Conservation (phyloP, 2,329 filamentous ascomycete species). For the Exophiala sp. region DNA sequence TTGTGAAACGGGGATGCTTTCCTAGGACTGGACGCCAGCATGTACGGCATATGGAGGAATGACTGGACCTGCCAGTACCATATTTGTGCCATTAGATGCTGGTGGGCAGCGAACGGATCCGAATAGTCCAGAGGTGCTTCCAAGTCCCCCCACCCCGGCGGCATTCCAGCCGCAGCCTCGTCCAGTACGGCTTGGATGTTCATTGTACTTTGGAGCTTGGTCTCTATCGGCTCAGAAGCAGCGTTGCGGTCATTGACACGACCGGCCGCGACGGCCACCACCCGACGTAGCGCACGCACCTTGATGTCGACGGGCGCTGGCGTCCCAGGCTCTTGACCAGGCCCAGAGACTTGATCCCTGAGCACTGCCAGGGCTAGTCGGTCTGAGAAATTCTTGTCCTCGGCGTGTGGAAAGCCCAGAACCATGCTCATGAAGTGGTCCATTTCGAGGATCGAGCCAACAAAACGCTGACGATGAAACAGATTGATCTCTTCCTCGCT, state of each 20-base stretch:
- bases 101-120: slow-evolving; percentile 15
- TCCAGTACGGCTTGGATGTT: slow-evolving; percentile 17
- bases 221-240: slow-evolving; percentile 5
- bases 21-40: slow-evolving; percentile 11
- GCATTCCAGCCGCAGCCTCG: slow-evolving; percentile 19
- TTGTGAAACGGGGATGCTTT: too few species aligned
- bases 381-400: slow-evolving; percentile 25
- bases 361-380: slow-evolving; percentile 21
- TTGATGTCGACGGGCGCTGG: slow-evolving; percentile 13
- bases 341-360: slow-evolving; percentile 2
- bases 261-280: slow-evolving; percentile 22
- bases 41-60: slow-evolving; percentile 26
- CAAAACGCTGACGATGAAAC: slow-evolving; percentile 21
- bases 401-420: slow-evolving; percentile 23
- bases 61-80: slow-evolving; percentile 28
- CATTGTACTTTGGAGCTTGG: slow-evolving; percentile 12
- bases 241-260: slow-evolving; percentile 25
- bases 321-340: not conserved
- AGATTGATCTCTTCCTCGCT: slow-evolving; percentile 7
- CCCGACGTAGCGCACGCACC: slow-evolving; percentile 24
- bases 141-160: slow-evolving; percentile 23
- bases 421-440: slow-evolving; percentile 25
- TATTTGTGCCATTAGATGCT: slow-evolving; percentile 24
- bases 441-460: slow-evolving; percentile 25
- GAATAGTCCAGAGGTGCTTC: slow-evolving; percentile 10